These are phyloP conservation scores for Lantana camara DNA, from an alignment of 257 asterid genomes.

Conservation along the genomic window DNA sequence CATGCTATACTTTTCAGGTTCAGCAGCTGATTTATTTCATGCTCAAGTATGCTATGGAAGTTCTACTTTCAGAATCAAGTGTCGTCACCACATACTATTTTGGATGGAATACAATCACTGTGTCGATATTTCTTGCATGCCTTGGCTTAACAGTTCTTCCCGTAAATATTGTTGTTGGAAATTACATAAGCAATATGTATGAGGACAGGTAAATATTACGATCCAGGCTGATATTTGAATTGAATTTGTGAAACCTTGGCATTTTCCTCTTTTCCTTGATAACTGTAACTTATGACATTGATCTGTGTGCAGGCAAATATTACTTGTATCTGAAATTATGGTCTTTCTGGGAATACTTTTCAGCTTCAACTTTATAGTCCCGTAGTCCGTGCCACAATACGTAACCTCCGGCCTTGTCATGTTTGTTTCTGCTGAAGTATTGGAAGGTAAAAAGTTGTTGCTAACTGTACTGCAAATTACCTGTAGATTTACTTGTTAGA, in stretches of 20 bases:
- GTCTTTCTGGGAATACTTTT: slow-evolving; percentile 79
- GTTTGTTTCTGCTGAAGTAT: slow-evolving; percentile 97
- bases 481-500: too few relatives aligned
- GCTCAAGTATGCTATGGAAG: slow-evolving; percentile 97
- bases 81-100: slow-evolving; percentile 88
- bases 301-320: slow-evolving; percentile 72
- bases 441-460: slow-evolving; percentile 65
- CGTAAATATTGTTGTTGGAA: slow-evolving; percentile 79
- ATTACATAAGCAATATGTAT: slow-evolving; percentile 92
- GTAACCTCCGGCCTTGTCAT: slow-evolving; percentile 83
- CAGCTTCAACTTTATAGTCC: slow-evolving; percentile 68
- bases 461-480: background rate
- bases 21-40: slow-evolving; percentile 94
- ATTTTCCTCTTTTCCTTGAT: too few relatives aligned
- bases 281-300: slow-evolving; percentile 1
- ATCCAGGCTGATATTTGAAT: too few relatives aligned
- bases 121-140: slow-evolving; percentile 84
- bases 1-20: slow-evolving; percentile 59
- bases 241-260: too few relatives aligned
- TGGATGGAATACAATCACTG: slow-evolving; percentile 80
- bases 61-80: slow-evolving; percentile 95
- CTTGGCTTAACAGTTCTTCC: slow-evolving; percentile 97
- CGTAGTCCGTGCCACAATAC: slow-evolving; percentile 82
- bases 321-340: slow-evolving; percentile 85
- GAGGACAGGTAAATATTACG: slow-evolving; percentile 77